Evolutionary conservation across 139 green algal species (phyloP).

Genomic region (Ettlia oleoabundans): DNA sequence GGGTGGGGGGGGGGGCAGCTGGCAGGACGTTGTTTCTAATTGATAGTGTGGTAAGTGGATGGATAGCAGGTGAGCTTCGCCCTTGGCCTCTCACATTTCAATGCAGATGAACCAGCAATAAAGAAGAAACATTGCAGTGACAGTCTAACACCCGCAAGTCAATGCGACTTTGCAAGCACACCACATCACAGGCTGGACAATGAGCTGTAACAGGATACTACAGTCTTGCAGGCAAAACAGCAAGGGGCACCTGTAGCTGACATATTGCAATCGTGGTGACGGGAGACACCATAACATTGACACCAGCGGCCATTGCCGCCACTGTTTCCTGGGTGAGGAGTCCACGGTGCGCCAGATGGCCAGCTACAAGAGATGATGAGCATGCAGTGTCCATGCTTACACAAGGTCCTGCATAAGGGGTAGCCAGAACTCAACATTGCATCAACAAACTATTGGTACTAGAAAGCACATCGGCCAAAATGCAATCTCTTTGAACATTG

Average conservation of each 20-base stretch:
- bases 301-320: conserved; percentile 42
- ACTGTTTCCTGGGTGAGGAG: conserved; percentile 15
- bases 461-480: not conserved
- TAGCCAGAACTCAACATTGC: not conserved
- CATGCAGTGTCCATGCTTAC: conserved; percentile 74
- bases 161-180: too few relatives aligned
- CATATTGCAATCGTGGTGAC: conserved; percentile 47
- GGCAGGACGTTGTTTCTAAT: too few relatives aligned
- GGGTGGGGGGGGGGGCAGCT: too few relatives aligned
- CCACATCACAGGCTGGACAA: too few relatives aligned
- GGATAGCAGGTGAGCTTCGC: too few relatives aligned
- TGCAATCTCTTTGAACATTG: not conserved
- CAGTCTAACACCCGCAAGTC: too few relatives aligned
- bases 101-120: too few relatives aligned
- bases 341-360: conserved; percentile 55
- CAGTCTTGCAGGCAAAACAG: not conserved
- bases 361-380: conserved; percentile 82
- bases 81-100: too few relatives aligned
- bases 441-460: not conserved
- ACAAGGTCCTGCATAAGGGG: not conserved
- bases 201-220: not conserved
- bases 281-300: conserved; percentile 36
- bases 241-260: conserved; percentile 1
- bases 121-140: too few relatives aligned
- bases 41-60: too few relatives aligned